A percentile compares a stretch with the other conserved stretches of the same genome.
Evolutionary conservation across 75 land plant genomes (phyloP).

Genomic region (Chamaecyparis obtusa): DNA sequence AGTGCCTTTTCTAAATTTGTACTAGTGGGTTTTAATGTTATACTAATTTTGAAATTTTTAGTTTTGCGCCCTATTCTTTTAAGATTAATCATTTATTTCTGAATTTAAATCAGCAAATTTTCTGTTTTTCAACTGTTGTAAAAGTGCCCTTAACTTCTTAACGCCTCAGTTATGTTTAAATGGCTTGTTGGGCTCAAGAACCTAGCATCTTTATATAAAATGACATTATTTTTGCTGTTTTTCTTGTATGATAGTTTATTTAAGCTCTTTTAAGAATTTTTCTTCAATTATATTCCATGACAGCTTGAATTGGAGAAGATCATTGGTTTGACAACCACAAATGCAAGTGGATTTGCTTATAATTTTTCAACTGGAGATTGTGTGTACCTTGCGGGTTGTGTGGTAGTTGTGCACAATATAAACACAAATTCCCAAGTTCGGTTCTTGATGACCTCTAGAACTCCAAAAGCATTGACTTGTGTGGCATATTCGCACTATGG

Average conservation of each 20-base stretch:
- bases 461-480: constrained; percentile 59
- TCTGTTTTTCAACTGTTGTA: not conserved
- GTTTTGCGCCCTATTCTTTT: too few relatives aligned
- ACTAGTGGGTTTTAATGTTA: too few relatives aligned
- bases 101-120: not conserved
- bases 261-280: not conserved
- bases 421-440: constrained; percentile 43
- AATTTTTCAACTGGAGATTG: constrained; percentile 38
- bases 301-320: constrained; percentile 68
- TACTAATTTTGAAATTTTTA: too few relatives aligned
- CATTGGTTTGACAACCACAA: constrained; percentile 60
- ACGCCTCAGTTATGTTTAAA: not conserved
- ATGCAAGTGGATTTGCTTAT: constrained; percentile 48
- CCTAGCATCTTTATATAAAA: not conserved
- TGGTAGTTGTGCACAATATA: constrained; percentile 61
- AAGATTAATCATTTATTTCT: too few relatives aligned
- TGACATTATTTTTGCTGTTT: not conserved
- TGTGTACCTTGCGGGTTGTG: constrained; percentile 70
- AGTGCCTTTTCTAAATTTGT: too few relatives aligned
- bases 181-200: not conserved
- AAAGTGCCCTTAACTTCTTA: not conserved
- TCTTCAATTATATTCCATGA: not conserved
- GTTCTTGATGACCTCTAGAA: constrained; percentile 42
- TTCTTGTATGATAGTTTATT: not conserved
- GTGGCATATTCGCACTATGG: constrained; percentile 52